These are phyloP conservation scores for Amphirosellinia nigrospora DNA, from an alignment of 495 filamentous ascomycete species.

Conservation along the genomic window DNA sequence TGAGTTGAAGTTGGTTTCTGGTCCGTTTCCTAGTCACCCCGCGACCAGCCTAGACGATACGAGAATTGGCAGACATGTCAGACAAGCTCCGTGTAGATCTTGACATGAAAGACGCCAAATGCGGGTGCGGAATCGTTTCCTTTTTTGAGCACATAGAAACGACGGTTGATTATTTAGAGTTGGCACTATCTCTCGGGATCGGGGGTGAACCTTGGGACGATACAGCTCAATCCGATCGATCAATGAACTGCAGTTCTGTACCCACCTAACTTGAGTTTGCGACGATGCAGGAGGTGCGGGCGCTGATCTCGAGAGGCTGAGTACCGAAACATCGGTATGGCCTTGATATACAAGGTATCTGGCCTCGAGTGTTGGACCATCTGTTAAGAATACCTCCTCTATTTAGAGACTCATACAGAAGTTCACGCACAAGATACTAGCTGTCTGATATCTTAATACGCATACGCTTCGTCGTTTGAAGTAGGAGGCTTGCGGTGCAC, in stretches of 20 bases:
- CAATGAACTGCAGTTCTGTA: not conserved
- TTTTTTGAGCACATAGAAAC: not conserved
- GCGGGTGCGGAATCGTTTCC: not conserved
- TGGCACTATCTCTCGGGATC: not conserved
- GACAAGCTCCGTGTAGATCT: not conserved
- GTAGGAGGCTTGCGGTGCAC: not conserved
- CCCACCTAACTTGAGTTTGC: not conserved
- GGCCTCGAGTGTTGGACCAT: not conserved
- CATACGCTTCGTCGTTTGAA: not conserved
- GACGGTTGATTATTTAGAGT: not conserved
- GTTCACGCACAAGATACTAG: not conserved
- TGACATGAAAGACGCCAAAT: not conserved
- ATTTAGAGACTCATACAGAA: not conserved
- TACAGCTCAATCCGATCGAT: not conserved
- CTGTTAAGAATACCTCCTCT: not conserved
- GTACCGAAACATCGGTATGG: not conserved
- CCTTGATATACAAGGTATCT: not conserved
- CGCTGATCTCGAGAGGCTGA: not conserved
- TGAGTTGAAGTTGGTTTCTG: not conserved
- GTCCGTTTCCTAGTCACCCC: not conserved
- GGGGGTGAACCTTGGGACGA: slow-evolving; percentile 6
- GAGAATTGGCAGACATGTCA: not conserved
- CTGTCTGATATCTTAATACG: not conserved
- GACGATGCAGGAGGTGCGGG: not conserved
- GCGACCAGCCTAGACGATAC: not conserved